A percentile compares a stretch with the other conserved stretches of the same genome.
Evolutionary conservation across 225 moss, liverwort and hornwort genomes (phyloP).

Genomic region (Straminergon stramineum): DNA sequence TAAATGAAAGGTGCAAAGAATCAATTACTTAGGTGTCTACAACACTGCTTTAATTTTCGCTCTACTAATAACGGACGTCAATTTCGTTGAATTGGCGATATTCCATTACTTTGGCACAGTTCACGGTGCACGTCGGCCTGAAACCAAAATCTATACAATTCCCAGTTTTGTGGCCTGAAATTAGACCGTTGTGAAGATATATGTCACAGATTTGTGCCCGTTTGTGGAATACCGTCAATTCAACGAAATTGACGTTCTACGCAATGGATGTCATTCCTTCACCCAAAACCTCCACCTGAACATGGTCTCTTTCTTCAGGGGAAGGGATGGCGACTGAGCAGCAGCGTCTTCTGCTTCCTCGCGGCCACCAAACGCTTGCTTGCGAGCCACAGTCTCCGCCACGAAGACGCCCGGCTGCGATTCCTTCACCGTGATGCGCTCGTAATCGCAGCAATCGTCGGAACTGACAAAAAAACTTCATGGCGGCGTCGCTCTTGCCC

Average conservation of each 20-base stretch:
- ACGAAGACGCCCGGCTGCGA: not conserved
- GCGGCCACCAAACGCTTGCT: not conserved
- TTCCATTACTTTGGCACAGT: not conserved
- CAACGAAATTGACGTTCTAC: not conserved
- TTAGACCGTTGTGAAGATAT: not conserved
- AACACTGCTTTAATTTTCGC: not conserved
- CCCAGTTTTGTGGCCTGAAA: not conserved
- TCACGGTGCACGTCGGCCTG: not conserved
- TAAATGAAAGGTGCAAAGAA: too few relatives aligned
- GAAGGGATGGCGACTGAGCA: not conserved
- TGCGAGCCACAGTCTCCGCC: not conserved
- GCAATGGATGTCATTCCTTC: not conserved
- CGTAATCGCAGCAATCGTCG: constrained; percentile 14
- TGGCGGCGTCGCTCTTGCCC: not conserved
- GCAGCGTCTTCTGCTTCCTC: not conserved
- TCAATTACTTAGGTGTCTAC: not conserved
- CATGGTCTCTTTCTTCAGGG: not conserved
- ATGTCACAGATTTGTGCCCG: not conserved
- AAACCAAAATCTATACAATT: too few relatives aligned
- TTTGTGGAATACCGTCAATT: not conserved
- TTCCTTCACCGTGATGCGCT: constrained; percentile 14
- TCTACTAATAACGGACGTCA: not conserved
- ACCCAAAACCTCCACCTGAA: not conserved
- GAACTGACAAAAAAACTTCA: not conserved
- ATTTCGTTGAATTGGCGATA: not conserved